Evolutionary conservation across 2,329 filamentous ascomycete species (phyloP), one percentile per base, ranked within the genome.

Genomic region (Alternaria incomplexa): DNA sequence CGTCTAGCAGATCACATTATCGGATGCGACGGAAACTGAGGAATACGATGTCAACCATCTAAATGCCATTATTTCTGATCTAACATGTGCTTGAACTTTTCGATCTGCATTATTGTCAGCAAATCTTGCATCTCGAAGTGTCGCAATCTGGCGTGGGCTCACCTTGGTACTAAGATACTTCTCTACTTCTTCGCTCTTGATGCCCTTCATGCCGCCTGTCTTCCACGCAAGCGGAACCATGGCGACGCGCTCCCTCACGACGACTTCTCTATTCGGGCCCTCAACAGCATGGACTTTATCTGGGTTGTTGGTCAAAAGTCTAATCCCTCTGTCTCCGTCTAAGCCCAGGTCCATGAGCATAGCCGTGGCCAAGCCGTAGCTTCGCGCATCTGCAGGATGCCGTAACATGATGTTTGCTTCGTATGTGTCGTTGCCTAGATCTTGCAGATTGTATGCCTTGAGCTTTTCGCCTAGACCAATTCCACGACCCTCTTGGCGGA

Each of bases 171-270:
- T 92, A 66, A 99, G 83, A 83, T 99, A 99, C 7, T 92, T 93
- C 73, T 97, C 93, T 50, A 98, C 92, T 81, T 99, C 96, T 57
- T 90, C 87, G 74, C 95, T 95, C 64, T 89, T 88, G 65, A 98
- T 93, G 0, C 96, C 96, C 44, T 90, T 90, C 71, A 89, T 88
- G 5, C 88, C 88, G 1, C 92, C 93, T 9, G 86, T 87, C 76
- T 92, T 92, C 96, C 96, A 99, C 10, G 93, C 94, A 64, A 98
- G 79, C 4, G 96, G 96, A 61, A 99, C 90, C 96, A 99, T 99
- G 2, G 94, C 90, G 12, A 99, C 94, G 48, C 96, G 84, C 81
- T 98, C 95, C 69, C 87, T 92, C 3, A 99, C 96, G 9, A 91
- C 86, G 12, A 99, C 86, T 81, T 99, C 95, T 11, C 93, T 85